Evolutionary conservation across 1,139 yeast species (phyloP).

Genomic region (Blastobotrys serpentis): DNA sequence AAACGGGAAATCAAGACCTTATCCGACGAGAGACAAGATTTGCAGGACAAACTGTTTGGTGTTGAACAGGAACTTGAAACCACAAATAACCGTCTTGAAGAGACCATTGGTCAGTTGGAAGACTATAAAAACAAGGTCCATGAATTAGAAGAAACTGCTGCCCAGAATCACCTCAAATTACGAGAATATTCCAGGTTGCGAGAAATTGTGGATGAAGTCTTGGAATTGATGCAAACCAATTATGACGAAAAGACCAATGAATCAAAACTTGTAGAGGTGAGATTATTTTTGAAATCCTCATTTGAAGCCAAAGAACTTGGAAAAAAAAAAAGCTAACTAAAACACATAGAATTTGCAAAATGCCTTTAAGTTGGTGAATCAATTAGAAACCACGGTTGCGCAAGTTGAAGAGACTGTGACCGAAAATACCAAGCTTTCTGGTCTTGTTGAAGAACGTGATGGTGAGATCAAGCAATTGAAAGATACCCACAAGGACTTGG

Average conservation of each 20-base stretch:
- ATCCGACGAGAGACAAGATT: conserved; percentile 7
- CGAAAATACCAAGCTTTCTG: conserved; percentile 16
- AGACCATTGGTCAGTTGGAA: neutral
- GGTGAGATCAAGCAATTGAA: conserved; percentile 12
- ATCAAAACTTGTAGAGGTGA: conserved; percentile 15
- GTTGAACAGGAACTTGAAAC: neutral
- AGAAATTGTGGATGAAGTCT: conserved; percentile 9
- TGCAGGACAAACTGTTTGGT: conserved; percentile 5
- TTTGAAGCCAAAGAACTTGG: conserved; percentile 6
- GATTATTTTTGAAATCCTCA: conserved; percentile 5
- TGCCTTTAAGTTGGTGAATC: conserved; percentile 15
- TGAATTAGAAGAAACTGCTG: conserved; percentile 1
- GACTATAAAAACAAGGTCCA: conserved; percentile 2
- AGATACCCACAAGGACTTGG: neutral
- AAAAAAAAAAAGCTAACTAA: conserved; percentile 2
- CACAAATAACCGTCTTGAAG: neutral
- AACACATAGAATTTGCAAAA: conserved; percentile 13
- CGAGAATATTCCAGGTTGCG: conserved; percentile 4
- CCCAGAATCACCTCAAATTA: neutral
- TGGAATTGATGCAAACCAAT: conserved; percentile 11
- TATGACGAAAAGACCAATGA: conserved; percentile 13
- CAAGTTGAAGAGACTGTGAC: conserved; percentile 17
- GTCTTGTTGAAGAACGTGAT: conserved; percentile 14
- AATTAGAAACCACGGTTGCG: conserved; percentile 15
- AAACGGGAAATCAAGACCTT: conserved; percentile 9